Conservation (phyloP, 257 asterid species). For the Plectranthus barbatus region DNA sequence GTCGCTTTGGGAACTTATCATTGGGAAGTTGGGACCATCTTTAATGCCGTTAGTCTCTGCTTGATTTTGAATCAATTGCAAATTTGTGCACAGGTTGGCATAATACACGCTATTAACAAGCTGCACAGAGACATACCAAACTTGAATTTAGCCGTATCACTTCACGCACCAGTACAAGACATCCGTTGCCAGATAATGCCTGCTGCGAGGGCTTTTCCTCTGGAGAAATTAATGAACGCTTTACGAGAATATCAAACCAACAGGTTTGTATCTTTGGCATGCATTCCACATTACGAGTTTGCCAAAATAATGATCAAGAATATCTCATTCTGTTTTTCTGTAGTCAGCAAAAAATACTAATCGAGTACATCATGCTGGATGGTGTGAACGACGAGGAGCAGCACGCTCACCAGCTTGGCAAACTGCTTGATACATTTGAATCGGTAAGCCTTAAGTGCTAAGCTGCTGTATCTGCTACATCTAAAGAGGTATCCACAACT, state of each 20-base stretch:
- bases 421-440: slow-evolving; percentile 60
- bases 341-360: slow-evolving; percentile 90
- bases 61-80: slow-evolving; percentile 8
- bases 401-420: slow-evolving; percentile 92
- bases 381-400: slow-evolving; percentile 83
- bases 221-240: slow-evolving; percentile 75
- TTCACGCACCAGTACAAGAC: slow-evolving; percentile 93
- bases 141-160: slow-evolving; percentile 83
- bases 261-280: slow-evolving; percentile 36
- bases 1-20: no score
- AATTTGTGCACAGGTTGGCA: slow-evolving; percentile 61
- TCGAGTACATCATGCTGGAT: slow-evolving; percentile 97
- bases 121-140: slow-evolving; percentile 75
- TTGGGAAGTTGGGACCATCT: neutral
- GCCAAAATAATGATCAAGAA: slow-evolving; percentile 5
- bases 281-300: neutral
- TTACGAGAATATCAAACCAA: slow-evolving; percentile 61
- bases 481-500: neutral
- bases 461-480: neutral
- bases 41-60: neutral
- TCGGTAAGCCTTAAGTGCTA: slow-evolving; percentile 41
- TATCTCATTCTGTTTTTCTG: slow-evolving; percentile 28
- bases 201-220: slow-evolving; percentile 95
- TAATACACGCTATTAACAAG: slow-evolving; percentile 76
- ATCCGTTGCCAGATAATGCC: slow-evolving; percentile 99